Percentiles rank a stretch among this genome's conserved stretches.
Evolutionary conservation across 1,284 basidiomycete species (phyloP).

Genomic region (Rhodotorula glutinis): DNA sequence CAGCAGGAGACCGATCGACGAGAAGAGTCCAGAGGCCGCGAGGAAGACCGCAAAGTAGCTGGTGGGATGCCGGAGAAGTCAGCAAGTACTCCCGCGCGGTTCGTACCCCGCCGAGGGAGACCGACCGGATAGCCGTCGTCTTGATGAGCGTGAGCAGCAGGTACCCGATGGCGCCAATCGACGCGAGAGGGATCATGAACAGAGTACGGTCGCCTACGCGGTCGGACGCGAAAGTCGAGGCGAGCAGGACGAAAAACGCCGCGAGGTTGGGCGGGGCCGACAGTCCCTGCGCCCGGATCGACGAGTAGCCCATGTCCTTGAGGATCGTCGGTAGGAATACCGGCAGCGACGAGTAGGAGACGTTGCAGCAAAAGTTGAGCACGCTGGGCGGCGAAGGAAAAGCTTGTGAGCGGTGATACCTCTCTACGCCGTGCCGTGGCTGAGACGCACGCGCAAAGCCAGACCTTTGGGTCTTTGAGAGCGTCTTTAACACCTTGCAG

Average conservation of each 20-base stretch:
- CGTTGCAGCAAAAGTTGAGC: conserved; percentile 45
- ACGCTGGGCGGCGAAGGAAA: neutral
- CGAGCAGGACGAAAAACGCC: conserved; percentile 40
- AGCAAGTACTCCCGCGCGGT: too few species aligned
- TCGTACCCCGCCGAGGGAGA: neutral
- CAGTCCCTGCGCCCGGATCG: conserved; percentile 28
- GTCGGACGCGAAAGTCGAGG: conserved; percentile 36
- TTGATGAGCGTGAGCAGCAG: conserved; percentile 40
- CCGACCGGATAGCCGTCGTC: conserved; percentile 24
- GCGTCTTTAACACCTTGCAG: conserved; percentile 28
- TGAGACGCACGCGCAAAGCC: conserved; percentile 32
- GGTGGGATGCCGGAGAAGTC: neutral
- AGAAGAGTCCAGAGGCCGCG: conserved; percentile 43
- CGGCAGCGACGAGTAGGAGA: conserved; percentile 43
- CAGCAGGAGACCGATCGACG: conserved; percentile 43
- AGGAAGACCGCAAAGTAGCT: conserved; percentile 29
- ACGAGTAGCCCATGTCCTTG: conserved; percentile 42
- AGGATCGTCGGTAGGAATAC: conserved; percentile 45
- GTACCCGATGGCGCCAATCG: conserved; percentile 43
- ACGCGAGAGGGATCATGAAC: conserved; percentile 39
- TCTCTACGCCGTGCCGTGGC: too few species aligned
- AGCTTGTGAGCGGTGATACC: neutral
- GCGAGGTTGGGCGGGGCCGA: conserved; percentile 37
- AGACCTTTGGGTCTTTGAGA: conserved; percentile 42
- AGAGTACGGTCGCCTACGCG: conserved; percentile 39